A percentile compares a stretch with the other conserved stretches of the same genome.
These are phyloP conservation scores for Aspergillus pseudonomiae DNA, from an alignment of 2,329 filamentous ascomycete species.

Conservation along the genomic window DNA sequence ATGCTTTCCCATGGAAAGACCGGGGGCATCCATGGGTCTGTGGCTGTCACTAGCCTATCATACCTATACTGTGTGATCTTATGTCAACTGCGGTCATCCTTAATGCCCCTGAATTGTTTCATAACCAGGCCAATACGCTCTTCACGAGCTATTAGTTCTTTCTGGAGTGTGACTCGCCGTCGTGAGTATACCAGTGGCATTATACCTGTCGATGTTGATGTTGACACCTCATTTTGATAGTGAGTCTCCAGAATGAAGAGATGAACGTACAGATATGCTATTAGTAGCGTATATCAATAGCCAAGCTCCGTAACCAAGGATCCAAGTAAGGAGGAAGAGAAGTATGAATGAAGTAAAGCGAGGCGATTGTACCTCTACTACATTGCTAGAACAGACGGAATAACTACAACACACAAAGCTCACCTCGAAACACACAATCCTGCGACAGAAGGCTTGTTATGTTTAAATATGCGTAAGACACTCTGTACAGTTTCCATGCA, in stretches of 20 bases:
- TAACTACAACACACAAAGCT: too few species aligned
- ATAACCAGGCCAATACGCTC: background rate
- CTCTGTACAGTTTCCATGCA: too few species aligned
- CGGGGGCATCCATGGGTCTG: background rate
- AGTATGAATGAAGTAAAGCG: background rate
- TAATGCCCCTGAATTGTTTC: background rate
- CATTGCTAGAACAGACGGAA: too few species aligned
- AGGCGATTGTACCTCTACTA: too few species aligned
- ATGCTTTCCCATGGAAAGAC: background rate
- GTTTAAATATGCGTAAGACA: too few species aligned
- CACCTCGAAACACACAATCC: too few species aligned
- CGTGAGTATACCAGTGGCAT: accelerated
- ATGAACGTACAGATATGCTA: too few species aligned
- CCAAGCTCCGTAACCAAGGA: too few species aligned
- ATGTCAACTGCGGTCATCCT: background rate
- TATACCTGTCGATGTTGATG: background rate
- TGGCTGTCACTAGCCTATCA: background rate
- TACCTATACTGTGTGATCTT: background rate
- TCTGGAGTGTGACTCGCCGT: background rate
- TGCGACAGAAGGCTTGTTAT: too few species aligned
- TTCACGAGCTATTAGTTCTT: background rate
- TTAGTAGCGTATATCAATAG: too few species aligned
- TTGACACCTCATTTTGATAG: background rate
- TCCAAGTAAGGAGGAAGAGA: background rate
- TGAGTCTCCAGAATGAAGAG: background rate